Base-by-base conservation (phyloP, 2,329 filamentous ascomycete genomes). In the Didymella pomorum region DNA sequence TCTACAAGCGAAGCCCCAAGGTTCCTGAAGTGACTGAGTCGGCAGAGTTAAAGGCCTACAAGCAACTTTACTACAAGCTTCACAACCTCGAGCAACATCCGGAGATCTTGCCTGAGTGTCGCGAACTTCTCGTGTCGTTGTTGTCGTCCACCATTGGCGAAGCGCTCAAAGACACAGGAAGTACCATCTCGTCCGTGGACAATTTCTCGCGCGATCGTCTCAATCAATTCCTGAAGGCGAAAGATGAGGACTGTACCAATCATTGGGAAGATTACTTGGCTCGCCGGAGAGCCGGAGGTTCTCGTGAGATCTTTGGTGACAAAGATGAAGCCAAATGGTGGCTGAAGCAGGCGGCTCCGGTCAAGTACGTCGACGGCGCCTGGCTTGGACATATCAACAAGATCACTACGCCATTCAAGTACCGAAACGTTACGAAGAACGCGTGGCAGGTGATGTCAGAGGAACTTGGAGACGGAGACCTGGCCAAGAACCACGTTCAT, bases 371-470 rank as follows among this genome's bases (percentile, higher is more conserved):
- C 4, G 81, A 84, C 52, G 82, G 82, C 2, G 79, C 80, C 11
- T 84, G 81, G 82, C 67, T 84, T 4, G 78, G 79, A 12, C 77
- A 79, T 54, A 72, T 82, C 25, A 75, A 82, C 63, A 78, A 79
- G 44, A 71, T 79, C 41, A 80, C 69, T 16, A 82, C 79, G 0
- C 79, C 80, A 3, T 80, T 81, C 60, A 61, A 64, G 9, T 67
- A 79, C 20, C 75, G 75, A 3, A 64, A 61, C 10, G 70, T 79
- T 14, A 79, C 76, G 33, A 81, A 80, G 56, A 70, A 78, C 29
- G 78, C 78, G 4, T 84, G 81, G 82, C 81, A 75, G 60, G 75
- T 83, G 7, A 71, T 83, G 49, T 81, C 80, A 0, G 82, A 84
- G 60, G 82, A 84, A 60, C 71, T 83, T 6, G 82, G 82, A 0